Evolutionary conservation across 2,329 filamentous ascomycete species (phyloP).

Genomic region (Penicillium sp.): DNA sequence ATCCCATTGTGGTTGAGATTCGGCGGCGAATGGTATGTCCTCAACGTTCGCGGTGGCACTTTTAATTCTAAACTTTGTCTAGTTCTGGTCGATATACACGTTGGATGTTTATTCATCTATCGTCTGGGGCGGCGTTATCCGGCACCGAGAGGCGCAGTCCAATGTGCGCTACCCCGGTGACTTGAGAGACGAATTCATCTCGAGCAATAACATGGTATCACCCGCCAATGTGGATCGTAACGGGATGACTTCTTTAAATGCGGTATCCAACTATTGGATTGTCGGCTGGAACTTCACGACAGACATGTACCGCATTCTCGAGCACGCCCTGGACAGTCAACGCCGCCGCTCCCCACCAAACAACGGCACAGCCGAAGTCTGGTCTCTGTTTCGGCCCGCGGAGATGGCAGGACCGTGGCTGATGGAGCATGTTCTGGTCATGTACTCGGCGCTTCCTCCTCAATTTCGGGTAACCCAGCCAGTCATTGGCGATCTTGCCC

Average conservation of each 20-base stretch:
- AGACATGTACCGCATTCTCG: slow-evolving; percentile 9
- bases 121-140: slow-evolving; percentile 9
- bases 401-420: slow-evolving; percentile 3
- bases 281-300: slow-evolving; percentile 10
- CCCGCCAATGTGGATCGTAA: background rate
- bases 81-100: slow-evolving; percentile 14
- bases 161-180: slow-evolving; percentile 8
- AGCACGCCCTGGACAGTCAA: slow-evolving; percentile 5
- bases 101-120: slow-evolving; percentile 12
- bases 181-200: slow-evolving; percentile 1
- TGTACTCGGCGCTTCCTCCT: slow-evolving; percentile 4
- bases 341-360: background rate
- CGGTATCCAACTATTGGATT: background rate
- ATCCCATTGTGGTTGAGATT: slow-evolving; percentile 4
- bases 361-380: slow-evolving; percentile 4
- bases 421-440: slow-evolving; percentile 7
- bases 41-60: background rate
- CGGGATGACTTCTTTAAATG: no score
- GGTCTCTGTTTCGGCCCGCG: background rate
- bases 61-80: background rate
- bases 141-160: slow-evolving; percentile 6
- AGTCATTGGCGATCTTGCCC: slow-evolving; percentile 1
- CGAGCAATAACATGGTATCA: background rate
- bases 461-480: slow-evolving; percentile 5
- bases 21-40: slow-evolving; percentile 9